Conservation (phyloP, 2,329 filamentous ascomycete genomes). For the Ophiostoma sp. region DNA sequence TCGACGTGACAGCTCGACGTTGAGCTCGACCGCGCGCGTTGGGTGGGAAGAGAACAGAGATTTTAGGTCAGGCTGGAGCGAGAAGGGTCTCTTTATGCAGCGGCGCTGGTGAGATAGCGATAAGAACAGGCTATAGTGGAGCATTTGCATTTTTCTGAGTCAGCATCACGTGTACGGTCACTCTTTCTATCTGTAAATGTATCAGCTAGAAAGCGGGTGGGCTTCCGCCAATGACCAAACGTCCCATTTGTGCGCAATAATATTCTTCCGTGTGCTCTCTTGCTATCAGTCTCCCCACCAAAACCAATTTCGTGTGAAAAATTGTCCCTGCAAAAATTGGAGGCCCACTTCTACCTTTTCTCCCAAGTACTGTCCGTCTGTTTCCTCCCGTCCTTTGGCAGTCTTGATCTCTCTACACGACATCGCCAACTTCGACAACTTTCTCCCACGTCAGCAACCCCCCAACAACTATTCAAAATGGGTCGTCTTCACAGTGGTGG, state of each 20-base stretch:
- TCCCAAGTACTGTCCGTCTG: conserved; percentile 20
- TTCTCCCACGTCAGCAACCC: conserved; percentile 34
- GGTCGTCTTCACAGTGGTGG: conserved; percentile 98
- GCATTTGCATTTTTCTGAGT: conserved; percentile 15
- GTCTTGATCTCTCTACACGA: conserved; percentile 25
- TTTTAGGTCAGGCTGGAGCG: background rate
- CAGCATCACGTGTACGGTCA: background rate
- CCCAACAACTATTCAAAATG: conserved; percentile 56
- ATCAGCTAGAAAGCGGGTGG: background rate
- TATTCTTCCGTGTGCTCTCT: background rate
- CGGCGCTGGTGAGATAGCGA: background rate
- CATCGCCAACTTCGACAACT: conserved; percentile 28
- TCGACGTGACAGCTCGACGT: background rate
- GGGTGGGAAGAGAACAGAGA: conserved; percentile 12
- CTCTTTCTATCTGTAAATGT: background rate
- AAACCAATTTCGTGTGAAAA: conserved; percentile 10
- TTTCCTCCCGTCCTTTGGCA: conserved; percentile 27
- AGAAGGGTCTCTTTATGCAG: conserved; percentile 6
- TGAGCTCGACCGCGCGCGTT: conserved; percentile 8
- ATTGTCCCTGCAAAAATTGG: conserved; percentile 23
- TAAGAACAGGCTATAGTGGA: background rate
- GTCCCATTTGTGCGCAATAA: background rate
- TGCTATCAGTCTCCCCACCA: background rate
- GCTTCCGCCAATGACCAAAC: background rate
- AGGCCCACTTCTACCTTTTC: background rate